Base-by-base conservation (phyloP, 306 rosid species). In the Begonia masoniana region DNA sequence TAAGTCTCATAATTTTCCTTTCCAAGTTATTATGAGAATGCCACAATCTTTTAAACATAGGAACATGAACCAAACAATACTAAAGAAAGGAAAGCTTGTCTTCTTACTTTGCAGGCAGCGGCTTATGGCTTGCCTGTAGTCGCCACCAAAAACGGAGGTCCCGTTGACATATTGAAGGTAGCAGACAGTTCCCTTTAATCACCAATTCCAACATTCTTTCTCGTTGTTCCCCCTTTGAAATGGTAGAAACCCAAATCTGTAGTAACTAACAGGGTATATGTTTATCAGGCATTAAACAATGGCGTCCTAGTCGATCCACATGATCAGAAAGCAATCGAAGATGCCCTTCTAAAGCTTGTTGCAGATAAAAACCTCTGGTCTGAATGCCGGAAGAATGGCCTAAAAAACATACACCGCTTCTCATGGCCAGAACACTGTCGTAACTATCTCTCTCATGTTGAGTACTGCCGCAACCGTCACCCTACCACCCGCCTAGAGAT, bases 121-220 rank as follows among this genome's bases (percentile, higher is more conserved):
- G 82, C 92, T 66, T 82, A 82, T 72, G 95, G 95, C 65, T 78
- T 85, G 65, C 95, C 95, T 4, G 74, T 85, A 55, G 95, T 76
- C 15, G 92, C 95, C 68, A 85, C 95, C 23, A 79, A 71, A 71
- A 85, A 85, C 43, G 92, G 95, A 74, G 92, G 95, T 23, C 95
- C 95, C 1, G 87, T 82, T 23, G 95, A 82, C 66, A 85, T 82
- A 68, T 60, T 82, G 11, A 85, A 75, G 95, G 95, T 85, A 78
- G 23, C 26, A 42, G 12, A 15, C 10, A 50, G 23, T 41, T 42
- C 17, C 43, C 12, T 10, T 5, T 35, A 42, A 42, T 50, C 53
- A 7, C 39, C 39, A 31, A 31, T 7, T 31, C 39, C 39, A 31
- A 2, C 39, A 31, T 31, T 31, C 39, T 31, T 31, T 31, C 9